Evolutionary conservation across 345 rosid genomes (phyloP).

Genomic region (Moricandia moricandioides): DNA sequence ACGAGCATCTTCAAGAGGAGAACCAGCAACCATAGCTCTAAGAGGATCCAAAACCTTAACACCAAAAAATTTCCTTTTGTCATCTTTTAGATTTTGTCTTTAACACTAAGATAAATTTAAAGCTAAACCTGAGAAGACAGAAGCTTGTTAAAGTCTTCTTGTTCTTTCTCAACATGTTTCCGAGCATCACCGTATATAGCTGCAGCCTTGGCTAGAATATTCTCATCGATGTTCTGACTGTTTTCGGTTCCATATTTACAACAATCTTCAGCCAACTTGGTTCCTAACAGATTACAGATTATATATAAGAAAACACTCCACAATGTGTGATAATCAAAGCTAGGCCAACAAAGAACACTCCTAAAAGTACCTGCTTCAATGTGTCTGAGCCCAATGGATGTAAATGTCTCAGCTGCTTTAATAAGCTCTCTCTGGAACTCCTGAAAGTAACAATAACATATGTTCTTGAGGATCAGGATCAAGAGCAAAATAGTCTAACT

Average conservation of each 20-base stretch:
- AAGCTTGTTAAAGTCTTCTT: slow-evolving; percentile 70
- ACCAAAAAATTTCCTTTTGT: not conserved
- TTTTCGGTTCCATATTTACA: slow-evolving; percentile 83
- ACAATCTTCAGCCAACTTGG: slow-evolving; percentile 85
- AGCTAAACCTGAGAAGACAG: slow-evolving; percentile 69
- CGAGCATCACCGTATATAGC: slow-evolving; percentile 90
- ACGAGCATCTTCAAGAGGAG: slow-evolving; percentile 92
- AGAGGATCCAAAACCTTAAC: slow-evolving; percentile 71
- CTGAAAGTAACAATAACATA: slow-evolving; percentile 43
- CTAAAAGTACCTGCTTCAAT: slow-evolving; percentile 72
- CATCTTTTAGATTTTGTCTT: not conserved
- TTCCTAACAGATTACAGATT: slow-evolving; percentile 48
- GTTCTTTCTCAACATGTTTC: slow-evolving; percentile 87
- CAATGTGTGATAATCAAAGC: not conserved
- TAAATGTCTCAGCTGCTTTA: slow-evolving; percentile 76
- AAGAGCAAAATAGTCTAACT: not conserved
- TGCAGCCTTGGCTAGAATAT: slow-evolving; percentile 81
- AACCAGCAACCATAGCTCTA: slow-evolving; percentile 74
- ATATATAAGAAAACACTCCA: not conserved
- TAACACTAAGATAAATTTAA: not conserved
- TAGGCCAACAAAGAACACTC: not conserved
- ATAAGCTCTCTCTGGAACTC: slow-evolving; percentile 84
- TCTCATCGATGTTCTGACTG: slow-evolving; percentile 60
- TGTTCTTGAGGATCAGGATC: not conserved
- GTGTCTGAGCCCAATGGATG: slow-evolving; percentile 71